A percentile compares a stretch with the other conserved stretches of the same genome.
Conservation (phyloP, 2,329 filamentous ascomycete genomes). For the Rhynchosporium graminicola region DNA sequence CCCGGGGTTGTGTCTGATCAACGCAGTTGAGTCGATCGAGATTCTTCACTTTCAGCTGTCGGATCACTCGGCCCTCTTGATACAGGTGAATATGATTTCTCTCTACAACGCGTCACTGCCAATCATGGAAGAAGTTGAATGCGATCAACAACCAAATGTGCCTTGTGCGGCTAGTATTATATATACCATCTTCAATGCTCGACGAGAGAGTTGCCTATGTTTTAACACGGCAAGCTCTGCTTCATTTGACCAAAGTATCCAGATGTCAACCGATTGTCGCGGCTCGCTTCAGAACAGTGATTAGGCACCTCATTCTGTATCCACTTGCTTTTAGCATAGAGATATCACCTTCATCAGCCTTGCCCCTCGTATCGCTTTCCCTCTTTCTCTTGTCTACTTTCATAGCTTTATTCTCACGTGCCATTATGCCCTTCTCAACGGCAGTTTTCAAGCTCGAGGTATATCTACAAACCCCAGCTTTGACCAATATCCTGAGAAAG, state of each 20-base stretch:
- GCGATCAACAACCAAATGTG: too few relatives aligned
- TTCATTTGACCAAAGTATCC: neutral
- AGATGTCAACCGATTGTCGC: slow-evolving; percentile 2
- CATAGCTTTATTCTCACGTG: slow-evolving; percentile 47
- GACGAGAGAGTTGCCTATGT: too few relatives aligned
- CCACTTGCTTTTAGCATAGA: slow-evolving; percentile 35
- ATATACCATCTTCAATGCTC: too few relatives aligned
- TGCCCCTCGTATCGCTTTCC: slow-evolving; percentile 37
- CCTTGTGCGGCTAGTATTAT: too few relatives aligned
- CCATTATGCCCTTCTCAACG: slow-evolving; percentile 54
- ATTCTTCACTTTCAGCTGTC: slow-evolving; percentile 8
- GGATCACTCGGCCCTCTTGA: neutral
- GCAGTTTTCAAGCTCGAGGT: slow-evolving; percentile 44
- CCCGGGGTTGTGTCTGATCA: slow-evolving; percentile 7
- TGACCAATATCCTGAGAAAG: slow-evolving; percentile 50
- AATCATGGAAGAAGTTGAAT: too few relatives aligned
- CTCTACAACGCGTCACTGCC: too few relatives aligned
- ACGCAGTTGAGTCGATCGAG: neutral
- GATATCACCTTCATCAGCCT: slow-evolving; percentile 32
- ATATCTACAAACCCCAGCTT: slow-evolving; percentile 36
- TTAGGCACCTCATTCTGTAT: slow-evolving; percentile 40
- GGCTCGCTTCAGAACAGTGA: slow-evolving; percentile 26
- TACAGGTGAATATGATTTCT: neutral
- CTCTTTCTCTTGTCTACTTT: slow-evolving; percentile 48
- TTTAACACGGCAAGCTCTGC: neutral